A percentile compares a stretch with the other conserved stretches of the same genome.
These are phyloP conservation scores for Xylaria bambusicola DNA, from an alignment of 495 filamentous ascomycete genomes.

Conservation along the genomic window DNA sequence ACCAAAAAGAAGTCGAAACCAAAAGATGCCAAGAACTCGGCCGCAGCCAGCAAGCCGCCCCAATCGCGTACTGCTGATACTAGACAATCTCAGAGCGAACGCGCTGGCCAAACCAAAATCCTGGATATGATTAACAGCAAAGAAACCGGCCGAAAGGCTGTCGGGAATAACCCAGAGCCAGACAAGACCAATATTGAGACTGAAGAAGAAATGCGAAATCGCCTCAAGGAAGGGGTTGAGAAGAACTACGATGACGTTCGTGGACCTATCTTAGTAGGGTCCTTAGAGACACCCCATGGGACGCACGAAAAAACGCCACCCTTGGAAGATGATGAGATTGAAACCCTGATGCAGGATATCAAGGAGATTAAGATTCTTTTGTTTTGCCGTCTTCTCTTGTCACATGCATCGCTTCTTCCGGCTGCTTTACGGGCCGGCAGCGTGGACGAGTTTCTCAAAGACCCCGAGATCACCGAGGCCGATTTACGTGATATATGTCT, in stretches of 20 bases:
- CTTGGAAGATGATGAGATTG: slow-evolving; percentile 45
- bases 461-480: slow-evolving; percentile 42
- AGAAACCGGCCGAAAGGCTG: neutral
- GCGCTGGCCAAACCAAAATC: slow-evolving; percentile 24
- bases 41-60: slow-evolving; percentile 4
- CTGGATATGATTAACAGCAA: slow-evolving; percentile 22
- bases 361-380: slow-evolving; percentile 53
- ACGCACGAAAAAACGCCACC: slow-evolving; percentile 40
- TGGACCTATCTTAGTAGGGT: slow-evolving; percentile 42
- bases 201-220: slow-evolving; percentile 39
- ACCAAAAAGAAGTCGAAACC: slow-evolving; percentile 42
- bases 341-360: slow-evolving; percentile 44
- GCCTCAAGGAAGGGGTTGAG: slow-evolving; percentile 43
- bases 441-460: slow-evolving; percentile 50
- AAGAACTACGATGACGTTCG: slow-evolving; percentile 35
- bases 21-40: slow-evolving; percentile 21
- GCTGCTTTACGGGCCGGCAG: slow-evolving; percentile 44
- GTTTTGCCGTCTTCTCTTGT: slow-evolving; percentile 52
- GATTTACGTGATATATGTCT: slow-evolving; percentile 53
- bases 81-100: slow-evolving; percentile 9
- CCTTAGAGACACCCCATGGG: slow-evolving; percentile 39
- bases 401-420: slow-evolving; percentile 49
- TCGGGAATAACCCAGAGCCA: slow-evolving; percentile 23
- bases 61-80: slow-evolving; percentile 4
- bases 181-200: slow-evolving; percentile 47